These are phyloP conservation scores for Ceratocystis colombiana DNA, from an alignment of 2,329 filamentous ascomycete species.

Conservation along the genomic window DNA sequence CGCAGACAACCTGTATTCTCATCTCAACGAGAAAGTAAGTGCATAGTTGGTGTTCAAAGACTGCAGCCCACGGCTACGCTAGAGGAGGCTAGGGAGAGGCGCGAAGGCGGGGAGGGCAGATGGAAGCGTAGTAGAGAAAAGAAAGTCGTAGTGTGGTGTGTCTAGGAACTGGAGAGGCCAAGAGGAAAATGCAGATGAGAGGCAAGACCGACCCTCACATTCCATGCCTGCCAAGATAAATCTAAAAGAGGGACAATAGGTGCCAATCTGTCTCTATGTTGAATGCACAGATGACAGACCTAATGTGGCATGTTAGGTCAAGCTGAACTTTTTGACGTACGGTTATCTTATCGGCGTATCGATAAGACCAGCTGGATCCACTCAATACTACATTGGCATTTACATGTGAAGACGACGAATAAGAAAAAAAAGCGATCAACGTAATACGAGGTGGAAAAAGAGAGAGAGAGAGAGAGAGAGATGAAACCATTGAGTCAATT, in stretches of 20 bases:
- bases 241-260: too few species aligned
- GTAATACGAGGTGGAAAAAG: not conserved
- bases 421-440: not conserved
- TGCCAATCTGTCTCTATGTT: too few species aligned
- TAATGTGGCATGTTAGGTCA: not conserved
- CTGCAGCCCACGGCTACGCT: not conserved
- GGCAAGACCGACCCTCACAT: too few species aligned
- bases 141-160: too few species aligned
- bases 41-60: constrained; percentile 11
- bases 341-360: constrained; percentile 7
- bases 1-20: constrained; percentile 10
- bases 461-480: too few species aligned
- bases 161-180: too few species aligned
- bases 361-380: not conserved
- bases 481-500: not conserved
- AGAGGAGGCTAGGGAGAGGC: not conserved
- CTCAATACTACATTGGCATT: constrained; percentile 14
- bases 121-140: too few species aligned
- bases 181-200: too few species aligned
- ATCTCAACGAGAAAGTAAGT: constrained; percentile 19
- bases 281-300: too few species aligned
- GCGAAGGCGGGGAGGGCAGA: too few species aligned
- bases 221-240: too few species aligned
- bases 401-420: constrained; percentile 2
- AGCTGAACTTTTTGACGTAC: not conserved